Evolutionary conservation across 2,329 filamentous ascomycete species (phyloP).

Genomic region (Simplicillium sp.): DNA sequence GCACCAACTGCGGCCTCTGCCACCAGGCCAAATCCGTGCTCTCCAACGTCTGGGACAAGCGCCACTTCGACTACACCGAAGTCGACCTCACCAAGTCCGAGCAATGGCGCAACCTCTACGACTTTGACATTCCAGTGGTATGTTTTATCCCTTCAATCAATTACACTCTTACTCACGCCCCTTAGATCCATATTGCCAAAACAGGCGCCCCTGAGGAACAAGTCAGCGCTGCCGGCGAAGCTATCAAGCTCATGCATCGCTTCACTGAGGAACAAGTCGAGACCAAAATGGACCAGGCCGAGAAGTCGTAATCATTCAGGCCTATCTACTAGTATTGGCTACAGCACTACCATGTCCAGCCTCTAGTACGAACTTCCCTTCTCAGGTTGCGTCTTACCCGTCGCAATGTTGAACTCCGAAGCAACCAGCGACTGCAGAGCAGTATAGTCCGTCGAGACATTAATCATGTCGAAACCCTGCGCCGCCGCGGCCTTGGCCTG

Average conservation of each 20-base stretch:
- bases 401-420: constrained; percentile 36
- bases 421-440: constrained; percentile 34
- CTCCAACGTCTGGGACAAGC: constrained; percentile 54
- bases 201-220: constrained; percentile 38
- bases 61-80: constrained; percentile 61
- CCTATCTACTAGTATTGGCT: too few relatives aligned
- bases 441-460: constrained; percentile 46
- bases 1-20: constrained; percentile 63
- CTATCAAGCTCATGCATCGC: constrained; percentile 69
- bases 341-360: not conserved
- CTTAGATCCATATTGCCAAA: constrained; percentile 55
- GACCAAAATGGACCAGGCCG: constrained; percentile 56
- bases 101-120: constrained; percentile 64
- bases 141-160: constrained; percentile 12
- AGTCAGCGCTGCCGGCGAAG: constrained; percentile 44
- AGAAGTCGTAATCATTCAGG: constrained; percentile 15
- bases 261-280: constrained; percentile 60
- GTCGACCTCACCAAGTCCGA: constrained; percentile 55
- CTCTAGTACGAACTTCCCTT: constrained; percentile 32
- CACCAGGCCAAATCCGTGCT: constrained; percentile 58
- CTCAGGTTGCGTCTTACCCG: constrained; percentile 25
- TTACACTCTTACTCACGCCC: not conserved
- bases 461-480: constrained; percentile 54
- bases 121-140: constrained; percentile 76
- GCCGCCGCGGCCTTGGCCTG: constrained; percentile 45